These are phyloP conservation scores for Arthroderma sp. DNA, from an alignment of 2,329 filamentous ascomycete genomes.

Conservation along the genomic window DNA sequence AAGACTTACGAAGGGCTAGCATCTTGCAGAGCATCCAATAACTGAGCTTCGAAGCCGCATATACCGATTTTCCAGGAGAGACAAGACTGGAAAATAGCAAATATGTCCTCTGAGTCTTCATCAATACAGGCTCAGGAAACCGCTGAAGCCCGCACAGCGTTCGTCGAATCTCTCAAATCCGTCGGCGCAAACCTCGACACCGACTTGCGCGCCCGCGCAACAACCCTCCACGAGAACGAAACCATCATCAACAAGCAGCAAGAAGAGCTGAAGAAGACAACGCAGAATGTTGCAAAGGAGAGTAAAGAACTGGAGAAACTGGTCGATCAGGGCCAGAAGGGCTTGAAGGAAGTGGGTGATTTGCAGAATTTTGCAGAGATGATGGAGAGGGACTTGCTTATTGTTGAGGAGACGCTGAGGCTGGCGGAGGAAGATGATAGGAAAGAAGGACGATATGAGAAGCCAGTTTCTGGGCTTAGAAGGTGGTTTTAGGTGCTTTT, in stretches of 20 bases:
- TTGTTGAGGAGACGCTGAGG: conserved; percentile 30
- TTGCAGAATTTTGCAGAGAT: conserved; percentile 54
- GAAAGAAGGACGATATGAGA: conserved; percentile 10
- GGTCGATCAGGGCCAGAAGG: conserved; percentile 41
- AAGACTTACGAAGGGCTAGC: too few relatives aligned
- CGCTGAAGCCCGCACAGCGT: conserved; percentile 31
- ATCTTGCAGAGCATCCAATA: too few relatives aligned
- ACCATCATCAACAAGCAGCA: conserved; percentile 44
- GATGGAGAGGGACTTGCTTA: conserved; percentile 38
- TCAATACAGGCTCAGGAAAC: conserved; percentile 19
- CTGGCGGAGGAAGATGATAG: conserved; percentile 21
- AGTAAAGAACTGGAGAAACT: conserved; percentile 42
- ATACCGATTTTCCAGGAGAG: too few relatives aligned
- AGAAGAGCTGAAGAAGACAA: conserved; percentile 37
- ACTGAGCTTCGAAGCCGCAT: too few relatives aligned
- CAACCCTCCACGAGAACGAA: conserved; percentile 44
- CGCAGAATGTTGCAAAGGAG: conserved; percentile 38
- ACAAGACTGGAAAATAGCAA: background rate
- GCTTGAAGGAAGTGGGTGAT: conserved; percentile 50
- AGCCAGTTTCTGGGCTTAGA: conserved; percentile 10
- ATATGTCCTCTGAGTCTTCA: conserved; percentile 9
- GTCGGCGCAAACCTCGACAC: conserved; percentile 37
- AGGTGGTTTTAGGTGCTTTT: conserved; percentile 9
- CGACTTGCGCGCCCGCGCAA: conserved; percentile 41
- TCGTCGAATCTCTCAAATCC: conserved; percentile 31